These are phyloP conservation scores for Aspergillus pseudotamarii DNA, from an alignment of 2,329 filamentous ascomycete genomes.

Conservation along the genomic window DNA sequence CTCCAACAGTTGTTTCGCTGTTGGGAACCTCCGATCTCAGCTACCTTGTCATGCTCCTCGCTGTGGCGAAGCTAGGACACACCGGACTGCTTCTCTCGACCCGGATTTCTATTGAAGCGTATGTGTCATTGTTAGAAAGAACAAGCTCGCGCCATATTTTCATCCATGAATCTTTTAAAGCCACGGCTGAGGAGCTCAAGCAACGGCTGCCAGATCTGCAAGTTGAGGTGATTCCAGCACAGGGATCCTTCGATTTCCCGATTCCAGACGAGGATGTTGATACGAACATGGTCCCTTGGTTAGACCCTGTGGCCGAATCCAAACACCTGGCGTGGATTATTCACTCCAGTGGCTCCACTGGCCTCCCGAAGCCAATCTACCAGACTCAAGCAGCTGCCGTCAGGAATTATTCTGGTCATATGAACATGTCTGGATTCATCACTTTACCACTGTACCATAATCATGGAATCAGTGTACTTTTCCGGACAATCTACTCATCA, in stretches of 20 bases:
- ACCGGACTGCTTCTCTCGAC: conserved; percentile 59
- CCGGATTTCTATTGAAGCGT: conserved; percentile 55
- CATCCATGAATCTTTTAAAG: conserved; percentile 28
- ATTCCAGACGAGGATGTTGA: conserved; percentile 18
- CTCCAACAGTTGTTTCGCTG: conserved; percentile 49
- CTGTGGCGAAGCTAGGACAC: conserved; percentile 59
- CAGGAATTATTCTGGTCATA: conserved; percentile 50
- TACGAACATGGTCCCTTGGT: conserved; percentile 25
- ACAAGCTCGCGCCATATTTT: conserved; percentile 43
- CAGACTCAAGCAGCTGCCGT: conserved; percentile 57
- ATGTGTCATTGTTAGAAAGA: conserved; percentile 50
- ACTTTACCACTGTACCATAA: conserved; percentile 63
- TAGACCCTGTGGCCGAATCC: conserved; percentile 31
- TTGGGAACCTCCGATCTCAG: conserved; percentile 58
- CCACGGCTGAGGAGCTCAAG: conserved; percentile 26
- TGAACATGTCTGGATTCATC: conserved; percentile 55
- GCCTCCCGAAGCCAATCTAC: conserved; percentile 65
- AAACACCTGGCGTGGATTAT: conserved; percentile 48
- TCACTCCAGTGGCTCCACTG: conserved; percentile 61
- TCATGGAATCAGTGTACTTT: conserved; percentile 60
- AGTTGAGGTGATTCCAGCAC: conserved; percentile 32
- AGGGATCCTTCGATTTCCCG: conserved; percentile 23
- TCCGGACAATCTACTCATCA: conserved; percentile 55
- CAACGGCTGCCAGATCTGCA: conserved; percentile 23
- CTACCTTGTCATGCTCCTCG: conserved; percentile 58